phyloP scores from a whole-genome alignment of 306 rosid genomes.

The Quercus robur region DNA sequence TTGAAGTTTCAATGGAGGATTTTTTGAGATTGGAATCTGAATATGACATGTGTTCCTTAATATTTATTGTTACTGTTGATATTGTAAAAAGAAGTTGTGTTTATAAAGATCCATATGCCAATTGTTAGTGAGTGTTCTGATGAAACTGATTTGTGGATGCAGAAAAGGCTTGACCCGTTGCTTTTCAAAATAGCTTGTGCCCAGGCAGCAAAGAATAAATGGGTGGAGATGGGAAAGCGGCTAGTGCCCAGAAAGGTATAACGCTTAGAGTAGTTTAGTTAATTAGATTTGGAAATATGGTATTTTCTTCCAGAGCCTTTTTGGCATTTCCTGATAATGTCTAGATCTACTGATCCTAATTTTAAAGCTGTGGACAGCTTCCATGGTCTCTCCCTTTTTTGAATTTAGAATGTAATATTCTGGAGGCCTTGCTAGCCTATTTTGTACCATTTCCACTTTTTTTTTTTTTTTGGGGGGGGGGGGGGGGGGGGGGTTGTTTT shows the following conservation, averaged over 20 bases:
- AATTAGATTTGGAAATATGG: background rate
- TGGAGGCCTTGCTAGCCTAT: background rate
- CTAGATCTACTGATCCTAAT: background rate
- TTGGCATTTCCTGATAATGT: background rate
- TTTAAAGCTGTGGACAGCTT: background rate
- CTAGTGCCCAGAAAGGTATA: conserved; percentile 64
- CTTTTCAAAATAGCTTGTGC: conserved; percentile 70
- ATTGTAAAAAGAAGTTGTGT: background rate
- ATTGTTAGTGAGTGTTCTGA: background rate
- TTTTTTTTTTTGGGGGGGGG: too few species aligned
- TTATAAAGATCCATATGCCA: background rate
- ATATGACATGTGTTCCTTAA: background rate
- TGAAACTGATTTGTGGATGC: conserved; percentile 30
- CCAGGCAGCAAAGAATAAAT: conserved; percentile 82
- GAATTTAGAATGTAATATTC: background rate
- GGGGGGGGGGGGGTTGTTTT: too few species aligned
- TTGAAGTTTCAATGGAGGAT: background rate
- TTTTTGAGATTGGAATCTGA: background rate
- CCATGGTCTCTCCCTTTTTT: background rate
- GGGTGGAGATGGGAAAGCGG: conserved; percentile 83
- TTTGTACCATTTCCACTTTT: background rate
- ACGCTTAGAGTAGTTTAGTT: background rate
- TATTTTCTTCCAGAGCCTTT: background rate
- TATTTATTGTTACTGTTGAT: background rate
- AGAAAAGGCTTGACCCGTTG: conserved; percentile 61